These are phyloP conservation scores for Eucalyptus brandiana DNA, from an alignment of 345 rosid species.

Conservation along the genomic window DNA sequence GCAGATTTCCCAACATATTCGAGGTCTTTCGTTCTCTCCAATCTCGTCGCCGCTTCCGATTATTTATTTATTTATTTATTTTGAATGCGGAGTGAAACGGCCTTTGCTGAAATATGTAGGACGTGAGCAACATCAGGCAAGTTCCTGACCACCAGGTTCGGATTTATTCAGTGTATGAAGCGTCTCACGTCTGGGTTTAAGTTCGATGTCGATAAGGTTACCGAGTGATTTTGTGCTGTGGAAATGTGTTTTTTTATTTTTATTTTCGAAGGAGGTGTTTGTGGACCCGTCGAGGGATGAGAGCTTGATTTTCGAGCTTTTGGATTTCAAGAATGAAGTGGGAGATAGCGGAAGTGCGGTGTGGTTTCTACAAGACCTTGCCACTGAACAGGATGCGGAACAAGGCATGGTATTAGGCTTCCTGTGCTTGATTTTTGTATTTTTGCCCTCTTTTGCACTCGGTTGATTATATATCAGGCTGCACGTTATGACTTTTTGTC, in stretches of 20 bases:
- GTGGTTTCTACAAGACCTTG: conserved; percentile 78
- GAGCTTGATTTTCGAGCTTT: conserved; percentile 75
- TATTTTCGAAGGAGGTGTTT: conserved; percentile 48
- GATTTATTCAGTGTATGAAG: neutral
- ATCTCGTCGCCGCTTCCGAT: neutral
- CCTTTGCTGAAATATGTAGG: conserved; percentile 16
- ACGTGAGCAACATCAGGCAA: conserved; percentile 58
- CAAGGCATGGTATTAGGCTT: conserved; percentile 30
- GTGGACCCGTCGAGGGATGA: conserved; percentile 75
- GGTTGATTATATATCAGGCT: neutral
- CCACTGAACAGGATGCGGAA: conserved; percentile 62
- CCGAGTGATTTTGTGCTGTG: neutral
- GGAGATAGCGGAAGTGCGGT: conserved; percentile 45
- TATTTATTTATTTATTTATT: too few species aligned
- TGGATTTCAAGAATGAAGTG: conserved; percentile 63
- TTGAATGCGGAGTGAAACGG: neutral
- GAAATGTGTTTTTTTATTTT: neutral
- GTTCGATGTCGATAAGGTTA: neutral
- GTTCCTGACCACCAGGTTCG: conserved; percentile 77
- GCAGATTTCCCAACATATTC: conserved; percentile 41
- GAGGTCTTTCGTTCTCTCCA: conserved; percentile 13
- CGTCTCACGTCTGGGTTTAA: neutral
- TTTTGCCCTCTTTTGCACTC: neutral
- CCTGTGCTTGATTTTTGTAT: neutral
- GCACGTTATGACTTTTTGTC: neutral